Base-by-base conservation (phyloP, 139 green algal genomes). In the Picochlorum costavermella region DNA sequence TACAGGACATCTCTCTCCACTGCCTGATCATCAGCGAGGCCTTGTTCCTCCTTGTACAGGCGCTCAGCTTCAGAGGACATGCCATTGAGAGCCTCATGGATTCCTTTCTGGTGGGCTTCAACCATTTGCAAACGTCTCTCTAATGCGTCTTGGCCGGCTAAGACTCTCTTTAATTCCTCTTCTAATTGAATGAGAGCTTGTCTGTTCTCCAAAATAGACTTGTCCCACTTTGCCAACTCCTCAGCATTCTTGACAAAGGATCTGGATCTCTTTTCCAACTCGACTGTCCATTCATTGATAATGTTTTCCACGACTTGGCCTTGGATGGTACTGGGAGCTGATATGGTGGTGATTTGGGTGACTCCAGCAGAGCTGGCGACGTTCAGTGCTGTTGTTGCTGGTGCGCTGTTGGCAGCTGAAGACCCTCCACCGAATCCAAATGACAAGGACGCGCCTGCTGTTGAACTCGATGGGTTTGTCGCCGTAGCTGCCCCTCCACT, bases 101-200 rank as follows among this genome's bases (percentile, higher is more conserved):
- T 80, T 72, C 89, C 83, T 69, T 86, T 86, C 65, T 96, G 89
- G 61, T 96, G 88, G 16, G 77, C 88, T 72, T 96, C 89, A 49
- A 96, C 76, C 74, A 94, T 78, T 40, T 67, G 56, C 20, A 65
- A 45, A 12, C 26, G 59, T 45, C 73, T 64, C 63, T 95, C 89
- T 44, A 95, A 75, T 1, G 80, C 73, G 14, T 87, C 78, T 70
- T 95, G 87, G 0, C 72, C 76, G 4, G 82, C 79, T 28, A 77
- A 64, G 58, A 92, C 84, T 29, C 58, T 50, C 60, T 50, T 56
- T 17, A 85, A 40, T 44, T 81, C 36, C 50, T 84, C 79, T 75
- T 96, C 88, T 45, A 92, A 75, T 9, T 80, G 75, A 20, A 96
- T 73, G 64, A 96, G 80, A 28, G 72, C 57, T 16, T 78, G 74